Evolutionary conservation across 306 rosid genomes (phyloP), one percentile per base, ranked within the genome.

Genomic region (Lathyrus tuberosus): DNA sequence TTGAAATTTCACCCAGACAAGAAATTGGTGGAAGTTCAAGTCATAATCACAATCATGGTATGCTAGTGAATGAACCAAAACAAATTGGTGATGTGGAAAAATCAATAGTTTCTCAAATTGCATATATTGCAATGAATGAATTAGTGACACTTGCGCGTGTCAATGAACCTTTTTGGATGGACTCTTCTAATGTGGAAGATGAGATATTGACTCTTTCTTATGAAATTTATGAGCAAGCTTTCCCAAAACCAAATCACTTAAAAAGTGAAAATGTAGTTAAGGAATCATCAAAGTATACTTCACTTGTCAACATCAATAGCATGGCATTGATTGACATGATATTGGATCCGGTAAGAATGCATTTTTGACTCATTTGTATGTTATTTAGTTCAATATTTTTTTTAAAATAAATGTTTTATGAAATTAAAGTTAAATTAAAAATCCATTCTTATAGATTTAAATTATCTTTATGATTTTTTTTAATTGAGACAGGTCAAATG

Each of bases 231-330:
- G 83, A 78, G 1, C 83, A 68, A 56, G 16, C 76, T 2, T 86
- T 89, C 10, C 86, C 86, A 1, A 82, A 48, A 70, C 43, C 49
- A 31, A 58, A 18, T 47, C 81, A 72, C 59, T 80, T 77, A 61
- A 81, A 60, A 11, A 79, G 67, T 14, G 1, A 70, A 17, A 67
- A 62, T n/a, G 72, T 81, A 8, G 76, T 62, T 7, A 42, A 80
- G 0, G 95, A 92, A 70, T 79, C 92, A 11, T 87, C 98, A 2
- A 92, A 87, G 72, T 78, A 84, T 24, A 78, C 88, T 0, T 78
- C 79, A 31, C 56, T 78, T 2, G 87, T 86, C 16, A 41, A 16
- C 37, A 61, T 83, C 68, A 71, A 48, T 15, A 79, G 81, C 44
- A 24, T 63, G 58, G 71, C 65, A 2, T 70, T 92, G 35, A 85